Percentiles rank a stretch among this genome's conserved stretches.
Evolutionary conservation across 495 filamentous ascomycete genomes (phyloP).

Genomic region (Copromyces sp.): DNA sequence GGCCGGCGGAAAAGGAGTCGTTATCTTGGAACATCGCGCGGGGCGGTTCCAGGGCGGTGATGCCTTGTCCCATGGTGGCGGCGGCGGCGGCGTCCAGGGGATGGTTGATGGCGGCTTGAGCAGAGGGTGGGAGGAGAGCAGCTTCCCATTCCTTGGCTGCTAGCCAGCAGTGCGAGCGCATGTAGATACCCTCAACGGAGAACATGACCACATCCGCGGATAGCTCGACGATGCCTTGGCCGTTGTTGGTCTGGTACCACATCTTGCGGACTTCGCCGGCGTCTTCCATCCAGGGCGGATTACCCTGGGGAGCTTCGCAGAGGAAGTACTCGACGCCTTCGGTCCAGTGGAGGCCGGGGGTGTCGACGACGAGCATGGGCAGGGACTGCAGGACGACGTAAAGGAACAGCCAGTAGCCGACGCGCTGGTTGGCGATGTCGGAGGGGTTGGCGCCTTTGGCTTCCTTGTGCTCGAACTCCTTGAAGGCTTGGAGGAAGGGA

Average conservation of each 20-base stretch:
- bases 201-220: constrained; percentile 79
- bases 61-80: neutral
- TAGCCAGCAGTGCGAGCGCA: constrained; percentile 85
- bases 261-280: constrained; percentile 51
- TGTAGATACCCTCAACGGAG: constrained; percentile 81
- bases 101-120: neutral
- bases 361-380: constrained; percentile 83
- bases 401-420: constrained; percentile 89
- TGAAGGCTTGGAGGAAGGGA: constrained; percentile 68
- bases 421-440: constrained; percentile 66
- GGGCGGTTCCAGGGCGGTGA: constrained; percentile 30
- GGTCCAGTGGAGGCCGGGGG: constrained; percentile 61
- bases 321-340: constrained; percentile 93
- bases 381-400: constrained; percentile 86
- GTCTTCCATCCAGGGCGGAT: constrained; percentile 77
- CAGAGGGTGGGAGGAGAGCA: constrained; percentile 1
- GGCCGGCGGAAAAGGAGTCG: neutral
- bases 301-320: constrained; percentile 77
- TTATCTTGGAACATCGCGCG: constrained; percentile 16
- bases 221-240: constrained; percentile 60
- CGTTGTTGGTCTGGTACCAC: constrained; percentile 66
- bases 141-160: constrained; percentile 63
- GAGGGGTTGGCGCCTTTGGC: constrained; percentile 59
- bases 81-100: neutral
- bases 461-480: constrained; percentile 69